Base-by-base conservation (phyloP, 768 basidiomycete genomes). In the Mycena alexandri region DNA sequence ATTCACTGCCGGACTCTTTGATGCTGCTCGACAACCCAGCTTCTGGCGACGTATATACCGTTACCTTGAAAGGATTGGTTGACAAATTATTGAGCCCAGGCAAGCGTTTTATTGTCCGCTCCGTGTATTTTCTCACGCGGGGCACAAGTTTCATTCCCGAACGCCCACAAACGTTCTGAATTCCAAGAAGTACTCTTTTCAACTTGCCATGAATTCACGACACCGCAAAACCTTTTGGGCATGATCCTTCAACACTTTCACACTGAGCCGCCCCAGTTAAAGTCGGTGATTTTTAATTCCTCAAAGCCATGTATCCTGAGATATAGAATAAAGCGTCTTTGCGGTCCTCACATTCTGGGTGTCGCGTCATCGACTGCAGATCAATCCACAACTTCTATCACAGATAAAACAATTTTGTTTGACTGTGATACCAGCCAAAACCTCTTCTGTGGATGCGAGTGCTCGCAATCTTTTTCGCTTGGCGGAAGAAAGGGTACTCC, bases 11-110 rank as follows among this genome's bases (percentile, higher is more conserved):
- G 16, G 74, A 78, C 38, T 70, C 72, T 11, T 67, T 70, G 24
- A 51, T 68, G 10, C 74, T 79, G 41, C 73, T 81, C 44, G 69
- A 80, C 58, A 48, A 76, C 17, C 70, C 67, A 10, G 57, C 61
- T 4, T 62, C 70, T 54, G 82, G 80, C 9, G 62, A 71, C 5
- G 80, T 86, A 5, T 70, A 69, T 19, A 77, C 81, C 12, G 85
- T 81, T 8, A 85, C 82, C 14, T 61, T 86, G 57, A 80, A 82
- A 66, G 84, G 82, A 13, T 67, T 85, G 25, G 74, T 85, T 5
- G 79, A 84, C 65, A 85, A 52, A 80, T 83, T 54, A 73, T 71
- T 24, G 73, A 77, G 58, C 79, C 78, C 64, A 78, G 79, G 80
- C 52, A 76, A 78, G 75, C 17, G 21, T 52, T 34, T 63, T 48